Evolutionary conservation across 352 stramenopile species (phyloP), one percentile per base, ranked within the genome.

Genomic region (Globisporangium acanthophoron): DNA sequence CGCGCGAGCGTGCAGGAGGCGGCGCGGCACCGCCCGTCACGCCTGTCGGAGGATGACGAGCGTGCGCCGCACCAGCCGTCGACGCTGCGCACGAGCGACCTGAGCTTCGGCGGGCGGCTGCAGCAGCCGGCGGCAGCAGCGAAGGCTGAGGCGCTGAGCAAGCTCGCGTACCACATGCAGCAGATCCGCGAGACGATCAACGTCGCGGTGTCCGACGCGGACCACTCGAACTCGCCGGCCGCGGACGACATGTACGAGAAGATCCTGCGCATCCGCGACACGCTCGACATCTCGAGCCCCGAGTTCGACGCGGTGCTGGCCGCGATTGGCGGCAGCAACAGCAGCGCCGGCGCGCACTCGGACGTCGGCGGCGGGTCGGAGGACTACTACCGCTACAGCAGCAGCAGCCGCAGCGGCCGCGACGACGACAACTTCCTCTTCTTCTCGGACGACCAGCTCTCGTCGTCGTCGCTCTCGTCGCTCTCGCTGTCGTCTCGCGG

Each of bases 121-220:
- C 50, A 33, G 48, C 27, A 11, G 31, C n/a, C 71, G 13, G 65
- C 70, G 18, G 59, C 68, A n/a, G 56, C 45, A 72, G 69, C 65
- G 35, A 65, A 78, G 41, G 80, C 73, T 35, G 64, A 80, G 50
- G 68, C 76, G 13, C 61, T 90, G 7, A 65, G 70, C 27, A 73
- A 82, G 24, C 57, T 91, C 3, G 76, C 87, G 33, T 71, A 83
- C 41, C 74, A 88, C 44, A 85, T 85, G 57, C 76, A 80, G 6
- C 69, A 84, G 40, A 85, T 86, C 58, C 76, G 77, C 27, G 76
- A 88, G 39, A 88, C 76, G 13, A 83, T 91, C 57, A 78, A 84
- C 48, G 56, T 83, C 16, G 76, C 78, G 0, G 78, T 91, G 21
- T 85, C 73, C 0, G 78, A 89, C 20, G 78, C 71, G 0, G 80